phyloP scores from a whole-genome alignment of 768 basidiomycete species.

The Cubamyces lactineus region DNA sequence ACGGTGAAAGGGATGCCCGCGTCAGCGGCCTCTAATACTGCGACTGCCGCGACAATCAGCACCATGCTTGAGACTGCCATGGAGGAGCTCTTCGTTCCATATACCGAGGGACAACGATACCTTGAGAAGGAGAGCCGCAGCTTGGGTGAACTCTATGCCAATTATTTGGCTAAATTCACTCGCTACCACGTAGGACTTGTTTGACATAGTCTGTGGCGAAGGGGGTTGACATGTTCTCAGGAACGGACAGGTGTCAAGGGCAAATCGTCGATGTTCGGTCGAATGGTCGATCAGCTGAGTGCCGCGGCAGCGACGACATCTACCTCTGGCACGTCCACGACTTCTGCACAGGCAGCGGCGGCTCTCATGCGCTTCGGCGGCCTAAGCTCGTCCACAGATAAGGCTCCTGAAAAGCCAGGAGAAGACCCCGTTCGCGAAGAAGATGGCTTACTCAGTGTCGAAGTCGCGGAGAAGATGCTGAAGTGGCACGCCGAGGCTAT shows the following conservation, averaged over 20 bases:
- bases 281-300: constrained; percentile 88
- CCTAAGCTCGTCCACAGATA: constrained; percentile 42
- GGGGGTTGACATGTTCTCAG: constrained; percentile 33
- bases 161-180: constrained; percentile 72
- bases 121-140: constrained; percentile 90
- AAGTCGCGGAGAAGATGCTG: constrained; percentile 86
- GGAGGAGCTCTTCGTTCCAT: constrained; percentile 95
- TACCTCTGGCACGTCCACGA: constrained; percentile 59
- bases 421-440: constrained; percentile 80
- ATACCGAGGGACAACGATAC: constrained; percentile 89
- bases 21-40: constrained; percentile 46
- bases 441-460: constrained; percentile 79
- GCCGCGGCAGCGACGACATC: constrained; percentile 72
- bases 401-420: constrained; percentile 38
- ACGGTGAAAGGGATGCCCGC: constrained; percentile 48
- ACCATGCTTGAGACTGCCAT: constrained; percentile 93
- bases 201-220: neutral
- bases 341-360: constrained; percentile 84
- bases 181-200: constrained; percentile 78
- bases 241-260: constrained; percentile 63
- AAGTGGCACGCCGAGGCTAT: constrained; percentile 99
- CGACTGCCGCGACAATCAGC: constrained; percentile 63
- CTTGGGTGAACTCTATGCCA: constrained; percentile 76
- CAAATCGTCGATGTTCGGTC: constrained; percentile 84
- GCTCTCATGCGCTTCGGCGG: constrained; percentile 90